These are phyloP conservation scores for Podospora pseudocomata DNA, from an alignment of 495 filamentous ascomycete species.

Conservation along the genomic window DNA sequence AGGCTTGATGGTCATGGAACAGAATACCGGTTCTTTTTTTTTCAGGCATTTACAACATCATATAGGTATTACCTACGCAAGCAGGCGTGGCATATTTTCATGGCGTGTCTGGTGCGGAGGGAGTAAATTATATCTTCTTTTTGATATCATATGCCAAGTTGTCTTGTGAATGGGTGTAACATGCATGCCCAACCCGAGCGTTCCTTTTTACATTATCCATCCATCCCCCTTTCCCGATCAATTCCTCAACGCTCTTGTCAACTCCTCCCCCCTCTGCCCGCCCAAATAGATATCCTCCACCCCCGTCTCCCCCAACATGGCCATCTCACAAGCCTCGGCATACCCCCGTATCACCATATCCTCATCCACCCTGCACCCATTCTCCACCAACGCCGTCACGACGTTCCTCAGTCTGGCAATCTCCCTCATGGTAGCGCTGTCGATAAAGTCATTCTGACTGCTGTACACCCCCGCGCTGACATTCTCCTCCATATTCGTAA, in stretches of 20 bases:
- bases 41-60: background rate
- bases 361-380: constrained; percentile 84
- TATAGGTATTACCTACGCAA: background rate
- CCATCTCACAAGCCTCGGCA: constrained; percentile 69
- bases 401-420: constrained; percentile 78
- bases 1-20: background rate
- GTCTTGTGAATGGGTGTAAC: no score
- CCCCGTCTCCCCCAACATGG: constrained; percentile 52
- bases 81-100: background rate
- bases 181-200: no score
- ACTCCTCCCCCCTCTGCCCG: constrained; percentile 61
- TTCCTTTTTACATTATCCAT: constrained; percentile 2
- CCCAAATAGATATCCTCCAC: constrained; percentile 62
- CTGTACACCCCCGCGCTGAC: constrained; percentile 70
- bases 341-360: constrained; percentile 83
- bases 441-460: constrained; percentile 83
- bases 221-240: constrained; percentile 2
- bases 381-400: constrained; percentile 73
- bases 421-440: constrained; percentile 71
- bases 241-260: constrained; percentile 56
- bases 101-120: background rate
- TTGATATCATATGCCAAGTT: no score
- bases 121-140: background rate
- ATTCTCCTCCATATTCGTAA: constrained; percentile 81
- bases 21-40: background rate